Percentiles rank a stretch among this genome's conserved stretches.
Conservation (phyloP, 371 early-diverging fungal genomes). For the Mortierella sp. region DNA sequence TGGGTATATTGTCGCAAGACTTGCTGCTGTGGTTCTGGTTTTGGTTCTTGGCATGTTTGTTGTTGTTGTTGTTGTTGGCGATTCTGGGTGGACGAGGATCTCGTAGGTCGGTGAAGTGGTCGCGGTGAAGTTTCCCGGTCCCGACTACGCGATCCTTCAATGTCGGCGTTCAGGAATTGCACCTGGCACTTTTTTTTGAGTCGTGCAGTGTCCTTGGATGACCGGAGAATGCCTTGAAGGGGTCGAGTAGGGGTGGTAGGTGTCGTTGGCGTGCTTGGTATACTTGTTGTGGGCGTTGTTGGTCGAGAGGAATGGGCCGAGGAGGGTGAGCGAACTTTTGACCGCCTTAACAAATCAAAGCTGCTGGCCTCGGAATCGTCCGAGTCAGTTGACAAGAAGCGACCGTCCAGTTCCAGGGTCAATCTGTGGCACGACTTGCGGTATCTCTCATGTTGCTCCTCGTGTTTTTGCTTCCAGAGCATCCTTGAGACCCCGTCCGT, state of each 20-base stretch:
- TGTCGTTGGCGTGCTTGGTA: constrained; percentile 14
- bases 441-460: constrained; percentile 51
- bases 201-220: constrained; percentile 29
- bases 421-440: constrained; percentile 35
- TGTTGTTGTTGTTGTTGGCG: constrained; percentile 14
- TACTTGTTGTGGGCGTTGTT: background rate
- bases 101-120: constrained; percentile 1
- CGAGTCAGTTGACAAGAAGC: constrained; percentile 27
- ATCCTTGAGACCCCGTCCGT: constrained; percentile 41
- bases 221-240: constrained; percentile 36
- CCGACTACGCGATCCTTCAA: constrained; percentile 17
- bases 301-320: constrained; percentile 18
- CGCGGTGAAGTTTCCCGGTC: constrained; percentile 9
- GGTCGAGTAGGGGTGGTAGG: constrained; percentile 29
- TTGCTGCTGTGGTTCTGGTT: background rate
- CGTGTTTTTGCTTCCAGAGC: constrained; percentile 46
- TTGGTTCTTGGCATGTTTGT: background rate
- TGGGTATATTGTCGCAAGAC: constrained; percentile 29
- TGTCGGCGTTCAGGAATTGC: constrained; percentile 35
- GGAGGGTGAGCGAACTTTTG: background rate
- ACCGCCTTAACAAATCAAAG: background rate
- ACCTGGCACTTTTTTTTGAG: constrained; percentile 43
- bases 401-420: constrained; percentile 36
- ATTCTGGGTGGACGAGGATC: background rate
- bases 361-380: constrained; percentile 37